Conservation (phyloP, 2,329 filamentous ascomycete genomes). For the Nigrospora sphaerica region DNA sequence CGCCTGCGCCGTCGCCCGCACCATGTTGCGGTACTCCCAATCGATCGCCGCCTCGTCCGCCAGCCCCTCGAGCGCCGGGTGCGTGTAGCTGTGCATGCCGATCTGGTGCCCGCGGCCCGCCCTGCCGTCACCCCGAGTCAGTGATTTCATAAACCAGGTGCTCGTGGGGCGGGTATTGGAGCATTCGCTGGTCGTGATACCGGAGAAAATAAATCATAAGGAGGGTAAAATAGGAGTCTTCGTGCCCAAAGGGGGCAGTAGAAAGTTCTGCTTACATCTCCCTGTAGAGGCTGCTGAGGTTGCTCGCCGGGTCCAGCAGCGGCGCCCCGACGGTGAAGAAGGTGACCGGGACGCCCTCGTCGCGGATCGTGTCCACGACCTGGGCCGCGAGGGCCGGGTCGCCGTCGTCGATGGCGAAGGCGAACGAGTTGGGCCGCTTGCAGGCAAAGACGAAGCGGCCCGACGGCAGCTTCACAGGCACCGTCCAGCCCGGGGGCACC, state of each 20-base stretch:
- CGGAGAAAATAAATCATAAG: too few species aligned
- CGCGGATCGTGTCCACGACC: slow-evolving; percentile 55
- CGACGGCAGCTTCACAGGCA: slow-evolving; percentile 53
- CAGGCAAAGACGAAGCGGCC: slow-evolving; percentile 57
- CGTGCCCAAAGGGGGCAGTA: too few species aligned
- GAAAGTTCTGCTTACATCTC: slow-evolving; percentile 38
- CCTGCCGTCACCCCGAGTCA: too few species aligned
- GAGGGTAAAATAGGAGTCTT: too few species aligned
- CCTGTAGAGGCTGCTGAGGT: slow-evolving; percentile 55
- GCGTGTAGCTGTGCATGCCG: slow-evolving; percentile 60
- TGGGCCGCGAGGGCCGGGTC: slow-evolving; percentile 50
- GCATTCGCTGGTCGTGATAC: too few species aligned
- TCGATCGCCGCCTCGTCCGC: slow-evolving; percentile 45
- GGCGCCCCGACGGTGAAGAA: slow-evolving; percentile 65
- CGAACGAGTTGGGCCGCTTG: slow-evolving; percentile 61
- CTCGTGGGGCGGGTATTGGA: too few species aligned
- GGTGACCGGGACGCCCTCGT: slow-evolving; percentile 56
- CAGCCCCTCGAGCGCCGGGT: slow-evolving; percentile 57
- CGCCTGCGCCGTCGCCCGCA: slow-evolving; percentile 34
- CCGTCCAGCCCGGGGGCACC: slow-evolving; percentile 40
- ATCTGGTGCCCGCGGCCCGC: slow-evolving; percentile 56
- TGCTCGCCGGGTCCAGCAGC: slow-evolving; percentile 50
- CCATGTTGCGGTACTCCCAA: slow-evolving; percentile 54
- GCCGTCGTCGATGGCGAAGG: slow-evolving; percentile 66
- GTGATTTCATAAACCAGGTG: too few species aligned